Conservation (phyloP, 2,329 filamentous ascomycete genomes). For the Aureobasidium leucospermi region DNA sequence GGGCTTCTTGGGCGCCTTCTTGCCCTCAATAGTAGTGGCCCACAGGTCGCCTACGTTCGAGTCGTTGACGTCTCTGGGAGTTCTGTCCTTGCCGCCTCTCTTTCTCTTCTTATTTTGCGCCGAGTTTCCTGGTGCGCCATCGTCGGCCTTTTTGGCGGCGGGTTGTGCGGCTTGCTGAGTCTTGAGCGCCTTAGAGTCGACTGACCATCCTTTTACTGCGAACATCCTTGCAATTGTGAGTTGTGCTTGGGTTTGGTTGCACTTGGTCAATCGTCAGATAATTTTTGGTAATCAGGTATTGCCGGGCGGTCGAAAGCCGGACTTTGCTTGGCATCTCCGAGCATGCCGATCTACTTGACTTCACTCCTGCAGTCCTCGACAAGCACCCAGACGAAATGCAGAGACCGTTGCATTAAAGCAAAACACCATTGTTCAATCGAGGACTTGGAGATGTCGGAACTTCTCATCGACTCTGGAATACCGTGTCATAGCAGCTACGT, state of each 20-base stretch:
- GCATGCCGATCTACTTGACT: too few species aligned
- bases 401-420: too few species aligned
- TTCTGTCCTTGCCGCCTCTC: constrained; percentile 31
- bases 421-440: too few species aligned
- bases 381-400: too few species aligned
- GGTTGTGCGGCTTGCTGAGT: constrained; percentile 50
- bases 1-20: constrained; percentile 25
- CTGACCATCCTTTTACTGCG: constrained; percentile 85
- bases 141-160: constrained; percentile 18
- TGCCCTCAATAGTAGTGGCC: constrained; percentile 55
- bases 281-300: constrained; percentile 5
- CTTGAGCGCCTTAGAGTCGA: constrained; percentile 65
- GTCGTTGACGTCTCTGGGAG: constrained; percentile 46
- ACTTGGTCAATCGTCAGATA: not conserved
- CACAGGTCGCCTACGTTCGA: constrained; percentile 72
- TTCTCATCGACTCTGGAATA: too few species aligned
- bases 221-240: constrained; percentile 55
- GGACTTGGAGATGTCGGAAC: too few species aligned
- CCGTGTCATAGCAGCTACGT: too few species aligned
- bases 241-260: not conserved
- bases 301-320: not conserved
- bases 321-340: not conserved
- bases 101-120: constrained; percentile 44
- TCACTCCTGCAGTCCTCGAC: too few species aligned
- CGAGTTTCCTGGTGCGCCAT: constrained; percentile 4